phyloP scores from a whole-genome alignment of 1,284 basidiomycete species.

The Papiliotrema nemorosa region DNA sequence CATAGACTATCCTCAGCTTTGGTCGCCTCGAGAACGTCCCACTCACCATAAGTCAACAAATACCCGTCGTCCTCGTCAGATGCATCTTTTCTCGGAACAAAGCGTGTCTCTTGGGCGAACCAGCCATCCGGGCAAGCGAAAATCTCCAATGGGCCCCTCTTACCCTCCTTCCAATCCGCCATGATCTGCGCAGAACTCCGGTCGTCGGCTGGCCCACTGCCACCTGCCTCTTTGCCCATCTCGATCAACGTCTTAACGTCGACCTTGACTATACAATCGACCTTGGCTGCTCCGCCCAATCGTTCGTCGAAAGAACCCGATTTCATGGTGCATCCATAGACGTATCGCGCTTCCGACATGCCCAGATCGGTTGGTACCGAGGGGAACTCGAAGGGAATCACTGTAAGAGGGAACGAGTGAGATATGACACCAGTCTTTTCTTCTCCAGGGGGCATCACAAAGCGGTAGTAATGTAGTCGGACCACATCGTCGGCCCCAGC shows the following conservation, averaged over 20 bases:
- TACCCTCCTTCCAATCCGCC: constrained; percentile 16
- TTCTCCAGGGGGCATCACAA: constrained; percentile 23
- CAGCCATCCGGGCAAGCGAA: constrained; percentile 49
- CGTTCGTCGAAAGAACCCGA: constrained; percentile 51
- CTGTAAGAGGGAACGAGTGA: constrained; percentile 51
- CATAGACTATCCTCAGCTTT: constrained; percentile 40
- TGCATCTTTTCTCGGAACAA: constrained; percentile 42
- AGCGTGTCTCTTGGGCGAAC: constrained; percentile 52
- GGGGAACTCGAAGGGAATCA: constrained; percentile 55
- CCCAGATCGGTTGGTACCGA: constrained; percentile 40
- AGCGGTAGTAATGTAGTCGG: constrained; percentile 52
- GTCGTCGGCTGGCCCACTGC: constrained; percentile 44
- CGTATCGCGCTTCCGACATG: constrained; percentile 47
- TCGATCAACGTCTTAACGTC: constrained; percentile 45
- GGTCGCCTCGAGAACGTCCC: background rate
- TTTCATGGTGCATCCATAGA: constrained; percentile 51
- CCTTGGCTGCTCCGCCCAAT: constrained; percentile 53
- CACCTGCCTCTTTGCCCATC: constrained; percentile 30
- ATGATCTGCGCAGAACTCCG: constrained; percentile 47
- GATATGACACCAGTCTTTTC: constrained; percentile 26
- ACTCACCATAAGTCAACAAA: constrained; percentile 50
- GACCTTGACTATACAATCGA: constrained; percentile 53
- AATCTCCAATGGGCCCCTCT: constrained; percentile 40
- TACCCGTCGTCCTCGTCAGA: constrained; percentile 52
- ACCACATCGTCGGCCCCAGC: constrained; percentile 48